phyloP scores from a whole-genome alignment of 2,329 filamentous ascomycete genomes.

The Ophiostoma ips region DNA sequence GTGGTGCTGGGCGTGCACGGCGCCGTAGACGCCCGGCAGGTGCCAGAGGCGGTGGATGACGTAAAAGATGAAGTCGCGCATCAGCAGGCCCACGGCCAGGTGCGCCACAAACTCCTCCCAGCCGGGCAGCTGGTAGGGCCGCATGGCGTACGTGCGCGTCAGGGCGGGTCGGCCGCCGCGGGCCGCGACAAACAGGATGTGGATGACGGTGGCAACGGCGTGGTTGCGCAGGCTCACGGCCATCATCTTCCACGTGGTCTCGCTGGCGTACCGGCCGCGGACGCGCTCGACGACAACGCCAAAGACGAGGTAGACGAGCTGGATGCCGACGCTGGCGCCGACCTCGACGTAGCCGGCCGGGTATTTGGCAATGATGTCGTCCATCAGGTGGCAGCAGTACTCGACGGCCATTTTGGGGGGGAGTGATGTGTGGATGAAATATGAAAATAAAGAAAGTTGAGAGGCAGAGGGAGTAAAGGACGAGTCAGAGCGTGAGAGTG shows the following conservation, averaged over 20 bases:
- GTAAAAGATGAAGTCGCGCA: not conserved
- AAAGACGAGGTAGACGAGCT: not conserved
- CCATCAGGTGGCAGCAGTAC: not conserved
- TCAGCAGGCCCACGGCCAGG: not conserved
- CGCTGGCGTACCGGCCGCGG: not conserved
- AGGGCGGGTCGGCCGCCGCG: not conserved
- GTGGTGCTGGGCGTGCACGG: constrained; percentile 1
- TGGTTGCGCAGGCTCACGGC: not conserved
- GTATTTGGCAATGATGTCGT: not conserved
- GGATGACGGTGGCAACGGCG: not conserved
- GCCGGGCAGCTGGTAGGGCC: not conserved
- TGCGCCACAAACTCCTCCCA: constrained; percentile 1
- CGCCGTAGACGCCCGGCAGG: not conserved
- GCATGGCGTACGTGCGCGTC: not conserved
- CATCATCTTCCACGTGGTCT: not conserved
- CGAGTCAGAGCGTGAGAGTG: too few relatives aligned
- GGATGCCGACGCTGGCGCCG: not conserved
- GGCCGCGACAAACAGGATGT: not conserved
- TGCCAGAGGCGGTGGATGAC: not conserved
- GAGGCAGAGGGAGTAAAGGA: too few relatives aligned
- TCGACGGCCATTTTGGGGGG: not conserved
- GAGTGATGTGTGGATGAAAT: not conserved
- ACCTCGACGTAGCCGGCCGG: not conserved
- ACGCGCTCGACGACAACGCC: not conserved
- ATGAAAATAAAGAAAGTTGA: too few relatives aligned